Conservation (phyloP, 306 rosid genomes). For the Coriaria nepalensis region DNA sequence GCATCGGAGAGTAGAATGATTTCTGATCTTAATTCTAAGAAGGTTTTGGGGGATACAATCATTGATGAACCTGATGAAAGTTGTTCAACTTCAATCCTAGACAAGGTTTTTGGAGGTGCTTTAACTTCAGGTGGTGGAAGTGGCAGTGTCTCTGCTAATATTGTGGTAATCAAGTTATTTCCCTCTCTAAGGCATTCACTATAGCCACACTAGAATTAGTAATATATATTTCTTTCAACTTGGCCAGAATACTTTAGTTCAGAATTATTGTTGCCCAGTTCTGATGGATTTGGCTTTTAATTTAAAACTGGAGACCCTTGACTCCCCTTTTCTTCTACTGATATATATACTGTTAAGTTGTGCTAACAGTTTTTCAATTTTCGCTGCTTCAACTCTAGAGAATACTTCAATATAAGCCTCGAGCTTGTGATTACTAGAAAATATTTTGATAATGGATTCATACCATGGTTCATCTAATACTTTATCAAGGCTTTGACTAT, state of each 20-base stretch:
- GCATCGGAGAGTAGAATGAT: slow-evolving; percentile 40
- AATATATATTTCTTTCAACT: not conserved
- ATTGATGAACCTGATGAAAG: slow-evolving; percentile 27
- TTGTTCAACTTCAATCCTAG: slow-evolving; percentile 51
- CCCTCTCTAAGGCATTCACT: not conserved
- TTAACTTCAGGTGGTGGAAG: slow-evolving; percentile 30
- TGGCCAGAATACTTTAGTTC: too few relatives aligned
- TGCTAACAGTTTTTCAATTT: too few relatives aligned
- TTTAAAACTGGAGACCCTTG: too few relatives aligned
- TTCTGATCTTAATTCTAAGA: slow-evolving; percentile 33
- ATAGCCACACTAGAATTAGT: not conserved
- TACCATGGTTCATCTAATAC: not conserved
- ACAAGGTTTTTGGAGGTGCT: slow-evolving; percentile 54
- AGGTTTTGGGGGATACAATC: slow-evolving; percentile 31
- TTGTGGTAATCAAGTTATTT: slow-evolving; percentile 40
- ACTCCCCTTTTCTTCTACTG: too few relatives aligned
- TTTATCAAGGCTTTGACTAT: too few relatives aligned
- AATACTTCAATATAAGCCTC: too few relatives aligned
- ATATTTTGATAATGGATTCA: not conserved
- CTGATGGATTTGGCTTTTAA: too few relatives aligned
- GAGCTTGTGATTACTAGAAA: too few relatives aligned
- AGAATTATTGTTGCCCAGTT: too few relatives aligned
- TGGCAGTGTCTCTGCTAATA: slow-evolving; percentile 20
- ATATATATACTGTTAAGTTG: too few relatives aligned
- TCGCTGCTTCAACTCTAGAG: too few relatives aligned